phyloP scores from a whole-genome alignment of 352 stramenopile genomes.

The Pythium phragmitis region DNA sequence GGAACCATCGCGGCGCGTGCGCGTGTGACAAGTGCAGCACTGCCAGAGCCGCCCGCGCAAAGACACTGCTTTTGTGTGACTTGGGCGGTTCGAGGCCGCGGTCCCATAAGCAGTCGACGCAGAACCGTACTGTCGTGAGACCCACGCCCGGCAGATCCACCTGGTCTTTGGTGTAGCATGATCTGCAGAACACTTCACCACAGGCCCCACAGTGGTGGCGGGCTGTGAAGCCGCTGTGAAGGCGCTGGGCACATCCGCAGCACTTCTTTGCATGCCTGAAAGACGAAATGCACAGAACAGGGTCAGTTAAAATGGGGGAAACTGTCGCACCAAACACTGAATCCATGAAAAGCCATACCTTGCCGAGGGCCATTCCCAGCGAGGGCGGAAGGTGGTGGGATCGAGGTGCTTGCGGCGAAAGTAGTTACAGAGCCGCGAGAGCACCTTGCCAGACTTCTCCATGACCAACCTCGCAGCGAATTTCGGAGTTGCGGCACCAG shows the following conservation, averaged over 20 bases:
- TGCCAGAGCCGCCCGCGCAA: not conserved
- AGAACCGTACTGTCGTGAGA: conserved; percentile 14
- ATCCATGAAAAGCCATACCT: conserved; percentile 24
- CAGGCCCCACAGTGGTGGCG: conserved; percentile 49
- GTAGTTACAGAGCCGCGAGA: conserved; percentile 44
- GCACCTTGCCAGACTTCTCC: conserved; percentile 43
- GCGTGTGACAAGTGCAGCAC: not conserved
- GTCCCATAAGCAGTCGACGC: conserved; percentile 2
- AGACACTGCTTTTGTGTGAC: not conserved
- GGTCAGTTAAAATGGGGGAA: not conserved
- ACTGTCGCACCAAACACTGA: conserved; percentile 13
- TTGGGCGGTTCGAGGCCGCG: not conserved
- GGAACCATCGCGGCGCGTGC: not conserved
- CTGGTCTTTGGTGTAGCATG: conserved; percentile 39
- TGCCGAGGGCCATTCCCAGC: conserved; percentile 42
- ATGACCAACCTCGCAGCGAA: conserved; percentile 42
- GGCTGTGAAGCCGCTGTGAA: conserved; percentile 35
- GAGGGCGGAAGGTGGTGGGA: conserved; percentile 48
- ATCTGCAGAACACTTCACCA: conserved; percentile 46
- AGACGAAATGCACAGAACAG: not conserved
- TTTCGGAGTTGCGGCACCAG: conserved; percentile 29
- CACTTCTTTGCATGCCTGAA: conserved; percentile 31
- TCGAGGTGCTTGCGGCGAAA: conserved; percentile 52
- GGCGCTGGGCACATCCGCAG: conserved; percentile 32
- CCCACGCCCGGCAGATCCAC: conserved; percentile 33